Percentiles rank a stretch among this genome's conserved stretches.
phyloP scores from a whole-genome alignment of 2,329 filamentous ascomycete species.

The Neofusicoccum parvum region DNA sequence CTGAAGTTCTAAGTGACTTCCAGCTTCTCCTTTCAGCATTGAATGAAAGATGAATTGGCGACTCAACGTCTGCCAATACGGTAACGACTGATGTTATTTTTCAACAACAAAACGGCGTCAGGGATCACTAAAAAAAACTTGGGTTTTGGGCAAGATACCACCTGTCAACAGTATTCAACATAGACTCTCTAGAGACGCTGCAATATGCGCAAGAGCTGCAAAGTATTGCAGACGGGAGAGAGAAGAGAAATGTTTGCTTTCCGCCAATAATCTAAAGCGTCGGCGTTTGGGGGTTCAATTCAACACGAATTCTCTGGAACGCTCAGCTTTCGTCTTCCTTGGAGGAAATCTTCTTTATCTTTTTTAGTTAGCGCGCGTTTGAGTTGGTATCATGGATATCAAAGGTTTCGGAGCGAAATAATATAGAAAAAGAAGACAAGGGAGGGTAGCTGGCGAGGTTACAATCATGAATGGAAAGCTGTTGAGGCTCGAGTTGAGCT shows the following conservation, averaged over 20 bases:
- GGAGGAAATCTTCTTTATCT: not conserved
- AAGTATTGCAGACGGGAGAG: constrained; percentile 9
- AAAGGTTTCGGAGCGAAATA: not conserved
- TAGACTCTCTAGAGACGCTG: constrained; percentile 22
- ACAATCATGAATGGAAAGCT: no score
- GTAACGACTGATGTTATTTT: constrained; percentile 17
- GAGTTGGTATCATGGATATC: not conserved
- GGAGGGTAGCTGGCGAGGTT: no score
- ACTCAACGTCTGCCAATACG: constrained; percentile 22
- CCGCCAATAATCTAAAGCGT: constrained; percentile 13
- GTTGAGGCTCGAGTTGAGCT: no score
- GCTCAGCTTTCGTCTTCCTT: not conserved
- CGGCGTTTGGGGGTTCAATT: constrained; percentile 22
- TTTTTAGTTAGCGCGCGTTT: not conserved
- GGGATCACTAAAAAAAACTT: constrained; percentile 25
- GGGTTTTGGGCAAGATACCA: constrained; percentile 18
- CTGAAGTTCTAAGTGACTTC: constrained; percentile 73
- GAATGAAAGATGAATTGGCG: constrained; percentile 1
- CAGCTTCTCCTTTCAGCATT: not conserved
- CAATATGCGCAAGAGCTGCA: constrained; percentile 21
- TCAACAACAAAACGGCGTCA: constrained; percentile 22
- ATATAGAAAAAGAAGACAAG: no score
- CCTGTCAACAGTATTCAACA: constrained; percentile 24
- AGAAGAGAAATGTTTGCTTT: not conserved
- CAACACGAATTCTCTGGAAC: constrained; percentile 21